These are phyloP conservation scores for Chondrus crispus DNA, from an alignment of 23 red algal genomes.

Conservation along the genomic window DNA sequence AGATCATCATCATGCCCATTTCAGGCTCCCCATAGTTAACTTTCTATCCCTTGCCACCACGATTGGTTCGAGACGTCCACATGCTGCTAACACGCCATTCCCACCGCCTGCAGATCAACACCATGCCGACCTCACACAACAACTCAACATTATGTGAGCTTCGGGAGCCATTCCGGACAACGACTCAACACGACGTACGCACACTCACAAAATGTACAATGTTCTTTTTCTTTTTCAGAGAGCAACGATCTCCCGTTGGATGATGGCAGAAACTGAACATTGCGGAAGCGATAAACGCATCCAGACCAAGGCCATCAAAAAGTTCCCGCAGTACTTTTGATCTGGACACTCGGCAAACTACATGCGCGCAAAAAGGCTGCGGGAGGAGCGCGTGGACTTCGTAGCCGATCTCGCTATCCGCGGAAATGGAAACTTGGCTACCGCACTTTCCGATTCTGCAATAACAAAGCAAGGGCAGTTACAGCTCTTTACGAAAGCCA, in stretches of 20 bases:
- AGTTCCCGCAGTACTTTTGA: not conserved
- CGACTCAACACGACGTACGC: too few relatives aligned
- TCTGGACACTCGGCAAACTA: not conserved
- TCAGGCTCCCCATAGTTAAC: not conserved
- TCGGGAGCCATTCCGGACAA: not conserved
- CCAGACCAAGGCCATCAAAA: not conserved
- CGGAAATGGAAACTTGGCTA: not conserved
- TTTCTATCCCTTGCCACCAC: not conserved
- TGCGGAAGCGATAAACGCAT: not conserved
- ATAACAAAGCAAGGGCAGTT: not conserved
- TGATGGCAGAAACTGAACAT: not conserved
- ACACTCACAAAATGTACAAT: not conserved
- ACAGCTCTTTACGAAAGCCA: not conserved
- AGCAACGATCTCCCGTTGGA: not conserved
- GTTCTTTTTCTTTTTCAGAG: not conserved
- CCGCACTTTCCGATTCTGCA: not conserved
- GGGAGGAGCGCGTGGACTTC: not conserved
- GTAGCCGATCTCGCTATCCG: not conserved
- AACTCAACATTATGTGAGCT: not conserved
- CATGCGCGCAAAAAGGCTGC: not conserved
- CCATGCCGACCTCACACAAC: not conserved
- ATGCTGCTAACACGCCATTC: not conserved
- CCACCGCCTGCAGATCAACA: not conserved
- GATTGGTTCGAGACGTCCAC: not conserved
- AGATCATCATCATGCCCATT: not conserved